These are phyloP conservation scores for Saprolegnia parasitica DNA, from an alignment of 352 stramenopile genomes.

Conservation along the genomic window DNA sequence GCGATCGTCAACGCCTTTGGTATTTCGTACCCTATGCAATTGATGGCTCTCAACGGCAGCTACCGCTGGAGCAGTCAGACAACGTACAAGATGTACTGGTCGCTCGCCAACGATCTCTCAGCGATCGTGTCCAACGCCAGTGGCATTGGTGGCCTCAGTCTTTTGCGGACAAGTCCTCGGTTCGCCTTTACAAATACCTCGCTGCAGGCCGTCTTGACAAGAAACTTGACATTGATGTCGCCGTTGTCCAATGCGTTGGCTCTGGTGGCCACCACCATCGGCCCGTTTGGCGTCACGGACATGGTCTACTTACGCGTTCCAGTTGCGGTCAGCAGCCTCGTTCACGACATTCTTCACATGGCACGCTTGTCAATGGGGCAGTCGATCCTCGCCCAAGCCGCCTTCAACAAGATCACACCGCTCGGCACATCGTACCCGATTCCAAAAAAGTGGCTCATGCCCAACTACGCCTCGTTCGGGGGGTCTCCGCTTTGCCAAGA, in stretches of 20 bases:
- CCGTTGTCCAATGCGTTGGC: background rate
- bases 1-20: background rate
- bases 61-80: background rate
- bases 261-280: background rate
- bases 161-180: background rate
- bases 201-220: background rate
- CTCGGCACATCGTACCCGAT: slow-evolving; percentile 9
- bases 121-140: background rate
- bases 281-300: slow-evolving; percentile 14
- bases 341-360: background rate
- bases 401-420: background rate
- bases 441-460: slow-evolving; percentile 7
- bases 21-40: background rate
- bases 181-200: slow-evolving; percentile 4
- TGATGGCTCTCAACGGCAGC: background rate
- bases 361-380: background rate
- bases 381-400: background rate
- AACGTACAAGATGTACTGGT: slow-evolving; percentile 16
- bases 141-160: background rate
- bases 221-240: slow-evolving; percentile 2
- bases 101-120: background rate
- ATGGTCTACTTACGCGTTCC: background rate
- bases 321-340: background rate
- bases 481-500: slow-evolving; percentile 3
- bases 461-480: background rate